A percentile compares a stretch with the other conserved stretches of the same genome.
These are phyloP conservation scores for Cinchona pubescens DNA, from an alignment of 257 asterid genomes.

Conservation along the genomic window DNA sequence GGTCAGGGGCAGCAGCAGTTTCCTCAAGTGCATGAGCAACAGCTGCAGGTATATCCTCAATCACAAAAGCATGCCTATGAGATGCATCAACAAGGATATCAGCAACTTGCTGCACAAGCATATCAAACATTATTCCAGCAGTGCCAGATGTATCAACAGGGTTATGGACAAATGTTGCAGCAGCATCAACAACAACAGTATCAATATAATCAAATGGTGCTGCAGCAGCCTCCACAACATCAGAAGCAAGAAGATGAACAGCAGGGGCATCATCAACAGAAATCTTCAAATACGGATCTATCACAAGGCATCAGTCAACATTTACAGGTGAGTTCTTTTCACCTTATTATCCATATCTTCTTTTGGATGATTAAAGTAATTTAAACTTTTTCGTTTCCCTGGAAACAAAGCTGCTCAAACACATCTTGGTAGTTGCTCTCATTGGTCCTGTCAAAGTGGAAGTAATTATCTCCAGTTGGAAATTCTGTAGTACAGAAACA, in stretches of 20 bases:
- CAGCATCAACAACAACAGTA: constrained; percentile 37
- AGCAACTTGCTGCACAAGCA: constrained; percentile 41
- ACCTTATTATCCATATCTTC: background rate
- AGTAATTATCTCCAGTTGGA: background rate
- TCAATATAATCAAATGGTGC: constrained; percentile 20
- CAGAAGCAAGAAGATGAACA: constrained; percentile 35
- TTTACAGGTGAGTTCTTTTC: constrained; percentile 14
- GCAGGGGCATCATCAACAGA: constrained; percentile 23
- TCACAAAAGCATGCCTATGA: constrained; percentile 42
- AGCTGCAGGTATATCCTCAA: constrained; percentile 27
- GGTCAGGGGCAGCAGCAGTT: constrained; percentile 27
- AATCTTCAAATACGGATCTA: background rate
- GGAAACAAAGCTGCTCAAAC: background rate
- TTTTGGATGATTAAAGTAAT: background rate
- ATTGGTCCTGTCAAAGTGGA: background rate
- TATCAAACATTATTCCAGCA: constrained; percentile 62
- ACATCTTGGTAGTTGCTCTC: background rate
- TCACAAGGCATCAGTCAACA: constrained; percentile 1
- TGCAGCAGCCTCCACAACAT: constrained; percentile 34
- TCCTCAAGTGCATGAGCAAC: constrained; percentile 19
- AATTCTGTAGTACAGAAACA: background rate
- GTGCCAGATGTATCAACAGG: constrained; percentile 64
- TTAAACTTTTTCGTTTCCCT: background rate
- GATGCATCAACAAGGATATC: constrained; percentile 55
- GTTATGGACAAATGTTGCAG: constrained; percentile 34